Evolutionary conservation across 768 basidiomycete species (phyloP).

Genomic region (Tylopilus subfusipes): DNA sequence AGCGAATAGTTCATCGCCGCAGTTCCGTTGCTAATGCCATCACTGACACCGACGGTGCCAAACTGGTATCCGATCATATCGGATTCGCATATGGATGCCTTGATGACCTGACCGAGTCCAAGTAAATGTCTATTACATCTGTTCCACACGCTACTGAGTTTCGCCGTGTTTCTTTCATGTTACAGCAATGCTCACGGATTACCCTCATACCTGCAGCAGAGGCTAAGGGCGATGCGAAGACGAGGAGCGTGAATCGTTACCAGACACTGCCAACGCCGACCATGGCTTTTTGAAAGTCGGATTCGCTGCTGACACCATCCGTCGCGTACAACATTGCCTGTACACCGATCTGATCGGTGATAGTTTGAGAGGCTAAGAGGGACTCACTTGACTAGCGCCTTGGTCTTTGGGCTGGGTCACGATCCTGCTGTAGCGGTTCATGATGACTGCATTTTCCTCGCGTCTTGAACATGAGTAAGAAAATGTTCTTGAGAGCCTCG

Average conservation of each 20-base stretch:
- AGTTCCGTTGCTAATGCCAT: slow-evolving; percentile 98
- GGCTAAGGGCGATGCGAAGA: slow-evolving; percentile 12
- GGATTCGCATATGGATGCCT: slow-evolving; percentile 67
- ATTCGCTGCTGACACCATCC: slow-evolving; percentile 76
- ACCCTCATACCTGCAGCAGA: slow-evolving; percentile 82
- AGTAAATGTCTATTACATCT: slow-evolving; percentile 96
- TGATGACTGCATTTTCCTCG: slow-evolving; percentile 42
- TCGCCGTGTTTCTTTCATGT: not conserved
- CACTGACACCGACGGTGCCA: slow-evolving; percentile 95
- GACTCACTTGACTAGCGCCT: slow-evolving; percentile 82
- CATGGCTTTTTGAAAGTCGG: slow-evolving; percentile 94
- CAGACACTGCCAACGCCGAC: slow-evolving; percentile 96
- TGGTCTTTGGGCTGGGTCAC: slow-evolving; percentile 93
- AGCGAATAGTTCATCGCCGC: slow-evolving; percentile 93
- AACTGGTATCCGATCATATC: slow-evolving; percentile 94
- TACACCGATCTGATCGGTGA: not conserved
- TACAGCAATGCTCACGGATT: slow-evolving; percentile 71
- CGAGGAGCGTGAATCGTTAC: slow-evolving; percentile 44
- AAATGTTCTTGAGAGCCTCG: slow-evolving; percentile 34
- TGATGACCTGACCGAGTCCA: slow-evolving; percentile 82
- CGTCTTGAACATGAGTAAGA: slow-evolving; percentile 38
- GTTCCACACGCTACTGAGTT: slow-evolving; percentile 4
- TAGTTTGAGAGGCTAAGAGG: not conserved
- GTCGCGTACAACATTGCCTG: slow-evolving; percentile 99
- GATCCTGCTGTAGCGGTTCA: slow-evolving; percentile 72